Evolutionary conservation across 2,329 filamentous ascomycete species (phyloP), one percentile per base, ranked within the genome.

Genomic region (Aspergillus candidus): DNA sequence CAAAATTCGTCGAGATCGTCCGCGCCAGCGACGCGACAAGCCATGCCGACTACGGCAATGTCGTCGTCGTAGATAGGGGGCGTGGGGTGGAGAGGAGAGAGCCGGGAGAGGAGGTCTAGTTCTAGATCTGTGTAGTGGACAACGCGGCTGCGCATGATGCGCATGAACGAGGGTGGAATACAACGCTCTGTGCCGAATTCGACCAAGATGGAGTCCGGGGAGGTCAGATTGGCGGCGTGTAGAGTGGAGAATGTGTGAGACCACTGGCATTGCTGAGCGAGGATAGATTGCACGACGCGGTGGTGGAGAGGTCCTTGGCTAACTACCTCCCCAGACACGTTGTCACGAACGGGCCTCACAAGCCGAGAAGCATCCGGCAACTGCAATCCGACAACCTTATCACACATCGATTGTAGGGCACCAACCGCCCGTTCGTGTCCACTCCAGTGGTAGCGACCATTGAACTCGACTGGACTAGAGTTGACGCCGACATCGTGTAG

Each of bases 1-100:
- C 65, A 68, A 33, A 69, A 56, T 14, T 60, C 60, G 5, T 56
- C 51, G 4, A 50, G 27, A 29, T 51, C 46, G 15, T 54, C 59
- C 2, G 57, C 62, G 2, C 61, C 61, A 1, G 65, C 55, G 10
- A 66, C 56, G 1, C 59, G 48, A 18, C 60, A 57, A 3, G 62
- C 51, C 62, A 66, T 66, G 2, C 65, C 63, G 6, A 67, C 48
- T 11, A 68, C 50, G 2, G 65, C 65, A 11, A 67, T 61, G 22
- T 56, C 58, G 30, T 55, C 39, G 6, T 53, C 49, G 4, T 48
- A 47, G 3, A 32, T 30, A 4, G 15, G 32, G 6, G 48, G 41
- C 2, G 30, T 40, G 3, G 13, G 8, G 1, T 18, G n/a, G 8
- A 44, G 18, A 10, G 38, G 41, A 6, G 38, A 32, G 6, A 44